Evolutionary conservation across 371 early-diverging fungal species (phyloP).

Genomic region (Apophysomyces variabilis): DNA sequence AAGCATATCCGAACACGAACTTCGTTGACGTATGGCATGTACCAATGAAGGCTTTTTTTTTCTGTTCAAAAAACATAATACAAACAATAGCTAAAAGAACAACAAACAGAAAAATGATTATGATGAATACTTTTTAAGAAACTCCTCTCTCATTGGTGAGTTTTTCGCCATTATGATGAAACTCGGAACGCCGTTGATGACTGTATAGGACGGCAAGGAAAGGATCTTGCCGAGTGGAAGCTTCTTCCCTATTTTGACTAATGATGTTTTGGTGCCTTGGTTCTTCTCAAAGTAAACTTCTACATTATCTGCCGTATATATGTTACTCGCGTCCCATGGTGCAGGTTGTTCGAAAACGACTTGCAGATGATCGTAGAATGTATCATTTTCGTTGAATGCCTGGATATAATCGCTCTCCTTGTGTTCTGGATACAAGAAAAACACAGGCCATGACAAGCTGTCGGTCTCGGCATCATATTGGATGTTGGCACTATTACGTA

Average conservation of each 20-base stretch:
- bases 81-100: no score
- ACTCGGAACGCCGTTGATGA: conserved; percentile 71
- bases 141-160: conserved; percentile 65
- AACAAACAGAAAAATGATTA: no score
- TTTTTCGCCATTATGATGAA: conserved; percentile 71
- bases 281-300: conserved; percentile 83
- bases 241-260: conserved; percentile 75
- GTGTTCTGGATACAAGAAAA: conserved; percentile 94
- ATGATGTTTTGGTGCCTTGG: conserved; percentile 51
- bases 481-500: conserved; percentile 60
- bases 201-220: conserved; percentile 60
- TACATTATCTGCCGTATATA: conserved; percentile 71
- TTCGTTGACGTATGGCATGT: conserved; percentile 7
- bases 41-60: conserved; percentile 18
- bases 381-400: conserved; percentile 80
- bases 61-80: conserved; percentile 26
- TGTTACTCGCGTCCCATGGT: conserved; percentile 79
- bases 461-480: conserved; percentile 65
- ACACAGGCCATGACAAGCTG: conserved; percentile 83
- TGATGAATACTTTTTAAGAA: conserved; percentile 55
- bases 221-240: conserved; percentile 56
- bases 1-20: conserved; percentile 20
- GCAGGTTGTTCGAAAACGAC: conserved; percentile 84
- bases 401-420: conserved; percentile 91
- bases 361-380: conserved; percentile 85